Percentiles rank a stretch among this genome's conserved stretches.
Conservation (phyloP, 2,329 filamentous ascomycete genomes). For the Phyllachora maydis region DNA sequence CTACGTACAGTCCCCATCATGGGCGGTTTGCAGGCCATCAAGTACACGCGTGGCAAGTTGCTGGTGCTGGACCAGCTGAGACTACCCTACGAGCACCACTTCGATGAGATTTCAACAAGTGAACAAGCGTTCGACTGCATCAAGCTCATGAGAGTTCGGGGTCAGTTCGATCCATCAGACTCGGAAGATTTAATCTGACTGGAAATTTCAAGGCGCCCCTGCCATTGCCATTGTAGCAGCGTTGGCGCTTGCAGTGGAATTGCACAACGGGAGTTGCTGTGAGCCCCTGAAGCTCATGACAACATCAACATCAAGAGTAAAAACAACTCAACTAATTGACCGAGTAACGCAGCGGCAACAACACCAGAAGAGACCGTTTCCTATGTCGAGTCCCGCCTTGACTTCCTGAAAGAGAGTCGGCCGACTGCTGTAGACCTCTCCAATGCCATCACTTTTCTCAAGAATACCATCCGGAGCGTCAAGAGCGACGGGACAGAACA, state of each 20-base stretch:
- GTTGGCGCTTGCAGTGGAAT: slow-evolving; percentile 69
- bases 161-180: too few species aligned
- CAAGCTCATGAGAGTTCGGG: slow-evolving; percentile 57
- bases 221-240: slow-evolving; percentile 97
- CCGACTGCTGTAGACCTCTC: slow-evolving; percentile 90
- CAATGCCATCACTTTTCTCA: slow-evolving; percentile 72
- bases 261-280: slow-evolving; percentile 34
- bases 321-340: too few species aligned
- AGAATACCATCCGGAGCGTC: slow-evolving; percentile 32
- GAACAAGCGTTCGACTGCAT: slow-evolving; percentile 70
- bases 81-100: slow-evolving; percentile 61
- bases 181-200: too few species aligned
- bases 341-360: too few species aligned
- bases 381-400: slow-evolving; percentile 56
- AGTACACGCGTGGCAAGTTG: slow-evolving; percentile 50
- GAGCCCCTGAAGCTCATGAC: slow-evolving; percentile 7
- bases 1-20: too few species aligned
- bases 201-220: slow-evolving; percentile 45
- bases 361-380: slow-evolving; percentile 36
- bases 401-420: slow-evolving; percentile 73
- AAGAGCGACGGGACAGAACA: slow-evolving; percentile 16
- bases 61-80: slow-evolving; percentile 70
- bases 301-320: slow-evolving; percentile 16
- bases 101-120: slow-evolving; percentile 48
- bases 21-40: slow-evolving; percentile 55